Evolutionary conservation across 2,329 filamentous ascomycete genomes (phyloP).

Genomic region (Epichloe baconii): DNA sequence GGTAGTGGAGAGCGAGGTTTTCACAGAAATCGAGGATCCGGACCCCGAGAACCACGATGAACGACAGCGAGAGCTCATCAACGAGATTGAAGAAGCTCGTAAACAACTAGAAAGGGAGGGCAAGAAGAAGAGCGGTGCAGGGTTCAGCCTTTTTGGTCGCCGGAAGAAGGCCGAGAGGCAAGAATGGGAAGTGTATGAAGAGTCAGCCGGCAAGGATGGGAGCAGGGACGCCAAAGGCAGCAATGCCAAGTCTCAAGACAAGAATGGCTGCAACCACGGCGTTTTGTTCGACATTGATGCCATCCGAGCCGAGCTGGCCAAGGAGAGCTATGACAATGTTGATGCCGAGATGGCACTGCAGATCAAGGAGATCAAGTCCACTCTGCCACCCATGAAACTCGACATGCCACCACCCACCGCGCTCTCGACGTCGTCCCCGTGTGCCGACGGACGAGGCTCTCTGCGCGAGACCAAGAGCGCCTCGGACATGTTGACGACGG

Average conservation of each 20-base stretch:
- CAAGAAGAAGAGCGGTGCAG: conserved; percentile 44
- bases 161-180: conserved; percentile 74
- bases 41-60: conserved; percentile 86
- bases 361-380: conserved; percentile 75
- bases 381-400: conserved; percentile 80
- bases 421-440: conserved; percentile 12
- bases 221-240: conserved; percentile 8
- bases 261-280: conserved; percentile 38
- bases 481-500: conserved; percentile 19
- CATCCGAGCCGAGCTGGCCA: conserved; percentile 72
- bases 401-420: conserved; percentile 32
- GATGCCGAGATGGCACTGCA: conserved; percentile 38
- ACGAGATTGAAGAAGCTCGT: conserved; percentile 89
- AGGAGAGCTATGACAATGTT: conserved; percentile 39
- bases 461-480: conserved; percentile 36
- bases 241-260: conserved; percentile 25
- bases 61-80: conserved; percentile 84
- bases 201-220: conserved; percentile 33
- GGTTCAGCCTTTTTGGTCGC: conserved; percentile 67
- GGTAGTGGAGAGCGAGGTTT: conserved; percentile 85
- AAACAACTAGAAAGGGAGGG: conserved; percentile 73
- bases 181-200: conserved; percentile 90
- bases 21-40: conserved; percentile 91
- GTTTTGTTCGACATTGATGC: conserved; percentile 94
- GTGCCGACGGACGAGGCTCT: conserved; percentile 8